These are phyloP conservation scores for Botrytis porri DNA, from an alignment of 2,329 filamentous ascomycete genomes.

Conservation along the genomic window DNA sequence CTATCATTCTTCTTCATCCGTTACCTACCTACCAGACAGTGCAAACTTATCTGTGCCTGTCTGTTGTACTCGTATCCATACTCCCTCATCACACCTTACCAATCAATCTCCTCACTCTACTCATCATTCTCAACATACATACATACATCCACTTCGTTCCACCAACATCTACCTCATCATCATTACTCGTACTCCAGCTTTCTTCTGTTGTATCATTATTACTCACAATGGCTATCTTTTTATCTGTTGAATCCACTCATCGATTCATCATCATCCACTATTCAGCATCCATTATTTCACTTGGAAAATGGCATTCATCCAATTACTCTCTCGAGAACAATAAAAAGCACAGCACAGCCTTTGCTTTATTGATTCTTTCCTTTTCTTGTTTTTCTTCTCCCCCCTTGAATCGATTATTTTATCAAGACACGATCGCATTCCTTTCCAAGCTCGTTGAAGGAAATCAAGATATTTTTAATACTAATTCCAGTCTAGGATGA, in stretches of 20 bases:
- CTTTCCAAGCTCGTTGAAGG: background rate
- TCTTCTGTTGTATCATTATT: slow-evolving; percentile 1
- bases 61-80: background rate
- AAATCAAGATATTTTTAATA: slow-evolving; percentile 4
- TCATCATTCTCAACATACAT: background rate
- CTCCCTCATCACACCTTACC: background rate
- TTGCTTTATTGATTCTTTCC: background rate
- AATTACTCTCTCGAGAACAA: background rate
- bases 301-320: background rate
- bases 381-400: background rate
- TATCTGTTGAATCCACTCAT: background rate
- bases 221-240: background rate
- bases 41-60: background rate
- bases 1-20: background rate
- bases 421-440: background rate
- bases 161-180: background rate
- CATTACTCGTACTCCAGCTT: background rate
- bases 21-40: background rate
- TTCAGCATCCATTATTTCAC: background rate
- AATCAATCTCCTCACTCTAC: background rate
- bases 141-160: background rate
- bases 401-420: background rate
- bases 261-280: background rate
- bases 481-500: slow-evolving; percentile 1
- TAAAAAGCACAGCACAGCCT: background rate